Conservation (phyloP, 2,329 filamentous ascomycete genomes). For the Calonectria leucothoes region DNA sequence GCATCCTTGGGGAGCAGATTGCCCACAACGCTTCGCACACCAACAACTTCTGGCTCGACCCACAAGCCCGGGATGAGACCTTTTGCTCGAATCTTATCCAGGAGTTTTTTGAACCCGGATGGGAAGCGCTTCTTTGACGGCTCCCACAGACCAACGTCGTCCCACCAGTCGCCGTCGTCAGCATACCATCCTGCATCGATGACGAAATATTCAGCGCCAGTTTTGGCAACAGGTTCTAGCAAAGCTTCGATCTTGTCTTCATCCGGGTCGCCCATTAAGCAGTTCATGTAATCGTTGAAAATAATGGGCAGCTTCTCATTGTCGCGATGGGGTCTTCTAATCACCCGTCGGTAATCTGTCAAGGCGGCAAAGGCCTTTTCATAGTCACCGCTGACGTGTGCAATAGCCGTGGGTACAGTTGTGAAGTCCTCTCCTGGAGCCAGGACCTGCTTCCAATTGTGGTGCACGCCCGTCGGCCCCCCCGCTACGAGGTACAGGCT, state of each 20-base stretch:
- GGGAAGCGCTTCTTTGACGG: conserved; percentile 47
- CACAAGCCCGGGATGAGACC: conserved; percentile 48
- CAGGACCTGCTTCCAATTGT: conserved; percentile 43
- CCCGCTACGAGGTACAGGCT: conserved; percentile 44
- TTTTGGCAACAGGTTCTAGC: conserved; percentile 42
- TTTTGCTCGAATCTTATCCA: conserved; percentile 37
- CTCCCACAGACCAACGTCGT: conserved; percentile 49
- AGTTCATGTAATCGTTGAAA: conserved; percentile 55
- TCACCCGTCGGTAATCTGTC: conserved; percentile 45
- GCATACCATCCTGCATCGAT: conserved; percentile 53
- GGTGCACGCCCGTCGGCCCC: conserved; percentile 42
- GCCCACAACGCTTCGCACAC: conserved; percentile 37
- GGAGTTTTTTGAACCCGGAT: conserved; percentile 41
- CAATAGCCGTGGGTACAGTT: conserved; percentile 40
- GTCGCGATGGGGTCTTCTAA: conserved; percentile 44
- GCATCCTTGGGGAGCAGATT: conserved; percentile 42
- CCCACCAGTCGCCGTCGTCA: conserved; percentile 50
- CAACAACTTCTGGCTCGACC: conserved; percentile 51
- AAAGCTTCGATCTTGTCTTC: conserved; percentile 46
- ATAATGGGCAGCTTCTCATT: conserved; percentile 45
- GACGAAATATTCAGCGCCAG: conserved; percentile 50
- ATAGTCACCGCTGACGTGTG: conserved; percentile 32
- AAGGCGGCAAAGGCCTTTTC: conserved; percentile 42
- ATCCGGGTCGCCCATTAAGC: conserved; percentile 51
- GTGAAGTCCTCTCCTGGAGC: conserved; percentile 38